Evolutionary conservation across 768 basidiomycete species (phyloP), one percentile per base, ranked within the genome.

Genomic region (Clathrus columnatus): DNA sequence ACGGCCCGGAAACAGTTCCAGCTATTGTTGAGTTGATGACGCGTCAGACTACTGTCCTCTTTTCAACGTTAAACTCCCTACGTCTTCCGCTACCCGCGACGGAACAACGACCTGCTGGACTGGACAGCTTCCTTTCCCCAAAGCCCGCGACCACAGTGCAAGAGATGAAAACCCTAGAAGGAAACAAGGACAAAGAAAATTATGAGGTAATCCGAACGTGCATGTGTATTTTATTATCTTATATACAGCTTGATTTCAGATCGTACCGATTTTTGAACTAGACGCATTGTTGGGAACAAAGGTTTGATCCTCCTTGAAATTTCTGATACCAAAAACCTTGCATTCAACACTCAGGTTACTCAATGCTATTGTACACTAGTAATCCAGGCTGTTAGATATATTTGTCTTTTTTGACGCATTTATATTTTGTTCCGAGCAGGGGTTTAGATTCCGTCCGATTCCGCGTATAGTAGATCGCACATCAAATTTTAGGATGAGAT

Each of bases 231-330:
- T 54, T 44, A 43, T 10, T 45, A 26, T 26, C 30, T 26, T 44
- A 44, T 14, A 7, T 42, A 28, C 45, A 3, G 1, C 36, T 41
- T 23, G n/a, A 17, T 43, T 20, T n/a, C 18, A 55, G 54, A 17
- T 48, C n/a, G 28, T 55, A 7, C 54, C 54, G 26, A 48, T 28
- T 27, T 55, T 55, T 48, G 43, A 55, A 16, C 24, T 55, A 27
- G 27, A 29, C 10, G 48, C 16, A 18, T 28, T 55, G 26, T 21
- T 55, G 36, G 44, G 54, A 24, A 23, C 54, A 44, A 26, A 46
- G 10, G 10, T n/a, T 14, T 36, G 36, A 36, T 4, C 14, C 36
- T 36, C n/a, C 7, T 7, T 7, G n/a, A 36, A 36, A 11, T 14
- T 14, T 14, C 7, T 36, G 4, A 36, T 7, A 36, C 36, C 36